Evolutionary conservation across 2,329 filamentous ascomycete species (phyloP), one percentile per base, ranked within the genome.

Genomic region (Xylariaceae sp.): DNA sequence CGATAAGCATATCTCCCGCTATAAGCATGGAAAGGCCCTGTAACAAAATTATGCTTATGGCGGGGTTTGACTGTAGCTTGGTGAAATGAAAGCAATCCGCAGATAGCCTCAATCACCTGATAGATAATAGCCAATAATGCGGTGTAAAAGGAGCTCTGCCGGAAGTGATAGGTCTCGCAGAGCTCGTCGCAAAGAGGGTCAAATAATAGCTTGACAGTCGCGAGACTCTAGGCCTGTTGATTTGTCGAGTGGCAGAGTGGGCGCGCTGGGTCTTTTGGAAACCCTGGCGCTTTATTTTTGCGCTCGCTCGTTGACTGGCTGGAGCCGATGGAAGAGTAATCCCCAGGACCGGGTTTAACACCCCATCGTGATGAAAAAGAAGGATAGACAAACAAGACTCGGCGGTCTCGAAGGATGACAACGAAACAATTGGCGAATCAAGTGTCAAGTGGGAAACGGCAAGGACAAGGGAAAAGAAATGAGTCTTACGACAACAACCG

Each of bases 21-120:
- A n/a, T n/a, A n/a, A n/a, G n/a, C n/a, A n/a, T n/a, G n/a, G n/a
- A n/a, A n/a, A n/a, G n/a, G n/a, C n/a, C n/a, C n/a, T n/a, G n/a
- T n/a, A n/a, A n/a, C n/a, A n/a, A n/a, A n/a, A n/a, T n/a, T n/a
- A n/a, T n/a, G n/a, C n/a, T n/a, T n/a, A n/a, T n/a, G n/a, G n/a
- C n/a, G n/a, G n/a, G n/a, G n/a, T n/a, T n/a, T n/a, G n/a, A n/a
- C n/a, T n/a, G n/a, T n/a, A n/a, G 66, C 65, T 65, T 56, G 66
- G 53, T 47, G 51, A 64, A 66, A 68, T 68, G 71, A 74, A 73
- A 70, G 69, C 68, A 64, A 67, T 77, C 76, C 76, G 77, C 77
- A 79, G 77, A 66, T 60, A 64, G 67, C 59, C 61, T 67, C 62
- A 73, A 81, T 83, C 81, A 83, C 79, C 80, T 82, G 81, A 82